phyloP scores from a whole-genome alignment of 495 filamentous ascomycete species.

The Lasiosphaeria hispida region DNA sequence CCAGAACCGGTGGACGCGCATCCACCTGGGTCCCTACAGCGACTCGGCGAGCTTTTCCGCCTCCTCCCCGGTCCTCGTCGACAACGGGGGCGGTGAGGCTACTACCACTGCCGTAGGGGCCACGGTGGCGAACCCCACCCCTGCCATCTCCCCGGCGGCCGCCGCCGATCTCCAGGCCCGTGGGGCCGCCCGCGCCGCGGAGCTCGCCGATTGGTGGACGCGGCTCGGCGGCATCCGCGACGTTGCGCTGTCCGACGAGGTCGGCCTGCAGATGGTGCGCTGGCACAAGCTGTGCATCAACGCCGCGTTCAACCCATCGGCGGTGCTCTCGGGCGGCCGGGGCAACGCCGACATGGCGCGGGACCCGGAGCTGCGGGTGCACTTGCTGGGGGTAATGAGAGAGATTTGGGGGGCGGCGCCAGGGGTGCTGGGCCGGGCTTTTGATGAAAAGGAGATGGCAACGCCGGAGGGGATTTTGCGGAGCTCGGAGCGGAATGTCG shows the following conservation, averaged over 20 bases:
- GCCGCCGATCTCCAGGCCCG: slow-evolving; percentile 31
- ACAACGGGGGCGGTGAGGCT: not conserved
- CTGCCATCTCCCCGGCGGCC: slow-evolving; percentile 1
- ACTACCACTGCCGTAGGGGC: not conserved
- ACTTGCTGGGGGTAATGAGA: slow-evolving; percentile 53
- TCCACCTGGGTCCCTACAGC: slow-evolving; percentile 56
- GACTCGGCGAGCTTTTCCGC: slow-evolving; percentile 24
- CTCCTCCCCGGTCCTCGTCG: not conserved
- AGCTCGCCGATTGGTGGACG: slow-evolving; percentile 38
- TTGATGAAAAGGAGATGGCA: slow-evolving; percentile 44
- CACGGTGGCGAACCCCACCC: no score
- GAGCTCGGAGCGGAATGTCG: slow-evolving; percentile 54
- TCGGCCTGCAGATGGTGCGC: slow-evolving; percentile 54
- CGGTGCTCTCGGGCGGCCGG: slow-evolving; percentile 54
- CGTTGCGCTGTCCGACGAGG: slow-evolving; percentile 46
- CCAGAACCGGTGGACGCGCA: slow-evolving; percentile 62
- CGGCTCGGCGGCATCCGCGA: slow-evolving; percentile 51
- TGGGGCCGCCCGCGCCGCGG: slow-evolving; percentile 24
- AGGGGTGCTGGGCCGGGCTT: slow-evolving; percentile 45
- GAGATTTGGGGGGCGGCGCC: slow-evolving; percentile 57
- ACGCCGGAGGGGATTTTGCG: slow-evolving; percentile 52
- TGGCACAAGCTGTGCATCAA: slow-evolving; percentile 69
- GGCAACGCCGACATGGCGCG: slow-evolving; percentile 55
- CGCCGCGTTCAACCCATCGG: slow-evolving; percentile 61
- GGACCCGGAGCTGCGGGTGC: slow-evolving; percentile 48